Evolutionary conservation across 257 asterid genomes (phyloP), one percentile per base, ranked within the genome.

Genomic region (Buddleja alternifolia): DNA sequence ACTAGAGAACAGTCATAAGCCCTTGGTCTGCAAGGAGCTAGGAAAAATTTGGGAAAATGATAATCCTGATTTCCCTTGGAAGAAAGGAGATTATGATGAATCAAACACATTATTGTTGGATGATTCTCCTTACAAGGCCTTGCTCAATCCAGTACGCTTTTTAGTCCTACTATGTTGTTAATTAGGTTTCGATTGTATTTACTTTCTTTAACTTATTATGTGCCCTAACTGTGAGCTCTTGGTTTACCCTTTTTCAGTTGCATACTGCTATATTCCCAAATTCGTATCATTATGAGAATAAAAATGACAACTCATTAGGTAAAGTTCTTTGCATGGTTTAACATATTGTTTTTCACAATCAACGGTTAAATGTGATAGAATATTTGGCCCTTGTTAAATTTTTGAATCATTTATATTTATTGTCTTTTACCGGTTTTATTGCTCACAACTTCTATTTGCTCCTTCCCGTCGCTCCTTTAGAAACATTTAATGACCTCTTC

Each of bases 111-210:
- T 94, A 60, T 76, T 91, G 64, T 44, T 94, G 71, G 98, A 94
- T 58, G 99, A 94, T 84, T 91, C 99, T 81, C 99, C 99, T 25
- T 91, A 94, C 83, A 91, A 94, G 78, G 95, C 99, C 66, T 84
- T 94, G 69, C 89, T 94, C 46, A 94, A 94, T 76, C 99, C 97
- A 9, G 99, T 94, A 82, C 78, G 88, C 63, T 63, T 73, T 29
- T 70, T 65, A 37, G 11, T 15, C 20, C 53, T 79, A 44, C 34
- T 57, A 16, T 41, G 7, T 48, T 45, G 20, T 20, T 10, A 10
- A 40, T 67, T 47, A 3, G 6, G 45, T 6, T 29, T 55, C 54
- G 10, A 24, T 37, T 58, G 23, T 70, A 44, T 29, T 58, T 32
- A 37, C 45, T 56, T 14, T 71, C 25, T 14, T 53, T 32, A 10